A percentile compares a stretch with the other conserved stretches of the same genome.
Conservation (phyloP, 495 filamentous ascomycete genomes). For the Penicillium salamii region DNA sequence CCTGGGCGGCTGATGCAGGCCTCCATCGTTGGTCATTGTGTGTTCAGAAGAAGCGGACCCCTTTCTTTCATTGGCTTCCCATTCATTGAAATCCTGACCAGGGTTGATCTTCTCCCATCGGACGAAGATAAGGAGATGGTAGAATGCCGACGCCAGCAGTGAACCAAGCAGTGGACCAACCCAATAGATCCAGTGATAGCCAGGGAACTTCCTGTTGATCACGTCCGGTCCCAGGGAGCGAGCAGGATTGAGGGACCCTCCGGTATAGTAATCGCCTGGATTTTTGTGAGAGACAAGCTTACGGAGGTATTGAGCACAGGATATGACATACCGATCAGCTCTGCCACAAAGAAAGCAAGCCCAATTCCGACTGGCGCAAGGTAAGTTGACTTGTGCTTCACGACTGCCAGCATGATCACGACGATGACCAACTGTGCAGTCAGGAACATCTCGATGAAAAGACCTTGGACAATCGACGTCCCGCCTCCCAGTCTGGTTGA, state of each 20-base stretch:
- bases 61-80: constrained; percentile 26
- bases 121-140: constrained; percentile 61
- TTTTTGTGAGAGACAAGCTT: too few relatives aligned
- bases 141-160: constrained; percentile 65
- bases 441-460: constrained; percentile 80
- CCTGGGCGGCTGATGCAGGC: background rate
- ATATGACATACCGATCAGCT: constrained; percentile 56
- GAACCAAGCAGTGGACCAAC: constrained; percentile 66
- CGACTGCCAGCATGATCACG: constrained; percentile 79
- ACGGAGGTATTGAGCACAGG: background rate
- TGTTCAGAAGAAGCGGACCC: constrained; percentile 9
- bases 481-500: constrained; percentile 55
- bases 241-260: constrained; percentile 71
- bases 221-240: constrained; percentile 70
- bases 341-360: constrained; percentile 64
- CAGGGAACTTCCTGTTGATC: constrained; percentile 60
- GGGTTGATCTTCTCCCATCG: constrained; percentile 79
- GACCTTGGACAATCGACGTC: constrained; percentile 59
- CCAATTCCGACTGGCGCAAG: constrained; percentile 79
- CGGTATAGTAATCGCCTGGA: constrained; percentile 68
- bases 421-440: constrained; percentile 75
- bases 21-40: constrained; percentile 5
- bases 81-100: constrained; percentile 59
- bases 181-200: constrained; percentile 57
- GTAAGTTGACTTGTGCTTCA: constrained; percentile 78